Percentiles rank a stretch among this genome's conserved stretches.
Conservation (phyloP, 1,284 basidiomycete genomes). For the Ustilago cynodontis region DNA sequence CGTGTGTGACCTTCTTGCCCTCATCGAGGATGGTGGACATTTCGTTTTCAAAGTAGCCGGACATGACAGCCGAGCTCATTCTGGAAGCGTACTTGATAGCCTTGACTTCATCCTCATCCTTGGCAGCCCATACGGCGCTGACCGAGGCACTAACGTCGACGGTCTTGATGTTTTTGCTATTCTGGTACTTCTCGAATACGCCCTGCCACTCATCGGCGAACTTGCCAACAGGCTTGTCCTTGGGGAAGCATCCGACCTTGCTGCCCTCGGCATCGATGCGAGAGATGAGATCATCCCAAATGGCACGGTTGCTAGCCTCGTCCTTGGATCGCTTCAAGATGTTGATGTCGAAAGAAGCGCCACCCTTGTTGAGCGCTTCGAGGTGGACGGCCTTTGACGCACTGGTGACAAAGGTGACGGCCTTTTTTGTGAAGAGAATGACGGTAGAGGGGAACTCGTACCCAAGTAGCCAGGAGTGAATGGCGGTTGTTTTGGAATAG, state of each 20-base stretch:
- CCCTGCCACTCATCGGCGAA: constrained; percentile 83
- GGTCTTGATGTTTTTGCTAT: constrained; percentile 74
- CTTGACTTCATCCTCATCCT: constrained; percentile 84
- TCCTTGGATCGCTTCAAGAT: constrained; percentile 70
- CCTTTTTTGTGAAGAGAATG: constrained; percentile 80
- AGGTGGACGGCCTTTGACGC: constrained; percentile 77
- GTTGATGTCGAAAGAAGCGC: constrained; percentile 63
- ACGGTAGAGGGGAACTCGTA: constrained; percentile 97
- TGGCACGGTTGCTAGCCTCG: constrained; percentile 69
- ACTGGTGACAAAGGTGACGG: constrained; percentile 85
- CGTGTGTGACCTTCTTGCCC: constrained; percentile 89
- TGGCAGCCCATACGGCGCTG: constrained; percentile 83
- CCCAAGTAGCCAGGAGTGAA: constrained; percentile 85
- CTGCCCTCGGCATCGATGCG: constrained; percentile 39
- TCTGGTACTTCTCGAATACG: constrained; percentile 48
- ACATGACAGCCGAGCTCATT: constrained; percentile 86
- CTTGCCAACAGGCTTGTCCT: constrained; percentile 84
- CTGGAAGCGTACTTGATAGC: constrained; percentile 75
- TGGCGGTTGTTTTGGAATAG: constrained; percentile 57
- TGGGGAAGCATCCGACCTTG: constrained; percentile 74
- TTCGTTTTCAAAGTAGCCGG: constrained; percentile 86
- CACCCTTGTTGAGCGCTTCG: constrained; percentile 52
- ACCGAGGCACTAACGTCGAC: constrained; percentile 83
- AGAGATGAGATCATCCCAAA: constrained; percentile 65
- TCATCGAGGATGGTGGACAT: constrained; percentile 91